Evolutionary conservation across 176 grass and related monocot species (phyloP).

Genomic region (Chrysopogon serrulatus): DNA sequence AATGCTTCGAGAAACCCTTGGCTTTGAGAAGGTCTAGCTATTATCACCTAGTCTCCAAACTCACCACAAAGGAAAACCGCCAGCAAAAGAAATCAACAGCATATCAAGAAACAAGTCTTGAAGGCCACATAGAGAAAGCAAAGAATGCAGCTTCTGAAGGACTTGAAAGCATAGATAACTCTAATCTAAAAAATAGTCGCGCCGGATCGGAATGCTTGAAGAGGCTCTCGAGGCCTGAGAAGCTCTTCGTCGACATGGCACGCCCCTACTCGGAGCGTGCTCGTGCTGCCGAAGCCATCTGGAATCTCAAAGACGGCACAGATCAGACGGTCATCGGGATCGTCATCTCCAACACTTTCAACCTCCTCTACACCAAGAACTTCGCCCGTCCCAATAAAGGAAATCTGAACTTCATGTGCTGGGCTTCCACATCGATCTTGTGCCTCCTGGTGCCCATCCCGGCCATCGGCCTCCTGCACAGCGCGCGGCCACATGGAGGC

Average conservation of each 20-base stretch:
- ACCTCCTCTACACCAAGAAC: too few relatives aligned
- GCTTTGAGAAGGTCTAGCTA: neutral
- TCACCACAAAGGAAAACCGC: too few relatives aligned
- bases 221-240: neutral
- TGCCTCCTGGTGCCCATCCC: too few relatives aligned
- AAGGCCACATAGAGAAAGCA: neutral
- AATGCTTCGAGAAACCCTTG: neutral
- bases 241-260: neutral
- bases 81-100: neutral
- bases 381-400: too few relatives aligned
- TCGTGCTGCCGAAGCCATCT: neutral
- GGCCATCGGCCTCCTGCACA: too few relatives aligned
- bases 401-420: too few relatives aligned
- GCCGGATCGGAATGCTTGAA: fast-evolving
- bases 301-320: fast-evolving
- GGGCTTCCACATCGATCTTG: too few relatives aligned
- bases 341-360: too few relatives aligned
- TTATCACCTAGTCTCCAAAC: neutral
- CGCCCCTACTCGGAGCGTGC: neutral
- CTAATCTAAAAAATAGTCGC: neutral
- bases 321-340: too few relatives aligned
- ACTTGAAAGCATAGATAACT: too few relatives aligned
- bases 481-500: too few relatives aligned
- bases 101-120: neutral
- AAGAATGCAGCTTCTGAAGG: too few relatives aligned